Conservation (phyloP, 1,284 basidiomycete species). For the Anthracocystis setariae region DNA sequence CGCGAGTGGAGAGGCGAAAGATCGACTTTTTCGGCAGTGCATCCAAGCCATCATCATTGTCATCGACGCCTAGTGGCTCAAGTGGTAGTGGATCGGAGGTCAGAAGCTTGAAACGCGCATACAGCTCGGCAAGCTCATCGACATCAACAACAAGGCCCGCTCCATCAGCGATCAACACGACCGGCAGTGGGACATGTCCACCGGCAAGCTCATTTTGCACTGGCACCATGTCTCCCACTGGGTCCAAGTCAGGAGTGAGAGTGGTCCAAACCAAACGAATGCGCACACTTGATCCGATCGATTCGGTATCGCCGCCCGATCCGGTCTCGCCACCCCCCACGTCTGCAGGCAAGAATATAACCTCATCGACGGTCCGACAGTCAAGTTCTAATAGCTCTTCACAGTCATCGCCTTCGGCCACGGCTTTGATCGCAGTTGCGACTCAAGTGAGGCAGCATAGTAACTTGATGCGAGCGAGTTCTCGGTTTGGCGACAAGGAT, state of each 20-base stretch:
- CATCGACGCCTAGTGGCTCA: background rate
- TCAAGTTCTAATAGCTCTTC: background rate
- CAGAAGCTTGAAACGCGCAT: slow-evolving; percentile 22
- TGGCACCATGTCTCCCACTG: slow-evolving; percentile 1
- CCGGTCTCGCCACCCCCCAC: slow-evolving; percentile 4
- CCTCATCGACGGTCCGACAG: background rate
- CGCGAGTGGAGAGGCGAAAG: slow-evolving; percentile 19
- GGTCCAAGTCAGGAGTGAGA: slow-evolving; percentile 5
- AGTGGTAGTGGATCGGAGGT: background rate
- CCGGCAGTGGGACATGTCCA: slow-evolving; percentile 3
- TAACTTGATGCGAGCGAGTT: background rate
- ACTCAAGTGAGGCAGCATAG: slow-evolving; percentile 1
- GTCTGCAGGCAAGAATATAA: background rate
- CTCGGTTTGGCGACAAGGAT: slow-evolving; percentile 1
- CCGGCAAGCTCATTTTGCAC: slow-evolving; percentile 4
- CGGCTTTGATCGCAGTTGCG: background rate
- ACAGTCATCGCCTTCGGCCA: background rate
- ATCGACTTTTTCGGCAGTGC: slow-evolving; percentile 35
- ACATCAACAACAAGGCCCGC: background rate
- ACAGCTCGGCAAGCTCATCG: background rate
- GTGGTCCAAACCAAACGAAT: slow-evolving; percentile 26
- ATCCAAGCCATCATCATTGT: background rate
- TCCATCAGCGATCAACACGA: background rate
- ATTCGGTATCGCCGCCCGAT: slow-evolving; percentile 1
- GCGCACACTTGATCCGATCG: slow-evolving; percentile 1